Conservation (phyloP, 2,329 filamentous ascomycete species). For the Monilinia vaccinii-corymbosi region DNA sequence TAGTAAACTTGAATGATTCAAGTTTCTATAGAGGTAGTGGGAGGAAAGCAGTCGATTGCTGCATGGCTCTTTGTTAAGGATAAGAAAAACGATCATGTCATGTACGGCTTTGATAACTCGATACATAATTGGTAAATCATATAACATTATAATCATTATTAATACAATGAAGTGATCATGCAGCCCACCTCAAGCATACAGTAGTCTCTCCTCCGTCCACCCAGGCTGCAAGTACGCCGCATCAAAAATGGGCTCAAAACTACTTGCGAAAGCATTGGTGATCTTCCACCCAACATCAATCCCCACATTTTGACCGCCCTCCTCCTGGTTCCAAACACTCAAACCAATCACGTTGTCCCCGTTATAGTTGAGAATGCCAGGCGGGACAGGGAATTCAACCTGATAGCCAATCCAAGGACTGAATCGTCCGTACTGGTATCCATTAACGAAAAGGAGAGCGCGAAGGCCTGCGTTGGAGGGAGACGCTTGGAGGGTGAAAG, state of each 20-base stretch:
- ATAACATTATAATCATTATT: neutral
- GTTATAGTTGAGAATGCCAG: conserved; percentile 10
- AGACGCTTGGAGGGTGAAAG: conserved; percentile 41
- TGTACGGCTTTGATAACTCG: neutral
- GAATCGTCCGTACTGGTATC: conserved; percentile 33
- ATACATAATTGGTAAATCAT: neutral
- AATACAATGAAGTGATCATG: neutral
- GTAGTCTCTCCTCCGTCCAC: conserved; percentile 5
- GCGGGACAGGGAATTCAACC: conserved; percentile 8
- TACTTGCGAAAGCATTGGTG: conserved; percentile 5
- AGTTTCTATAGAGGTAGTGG: too few species aligned
- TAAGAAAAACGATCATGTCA: too few species aligned
- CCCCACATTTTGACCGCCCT: neutral
- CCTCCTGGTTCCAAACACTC: conserved; percentile 8
- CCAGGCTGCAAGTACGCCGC: conserved; percentile 2
- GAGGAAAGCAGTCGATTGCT: too few species aligned
- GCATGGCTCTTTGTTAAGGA: too few species aligned
- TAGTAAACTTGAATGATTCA: too few species aligned
- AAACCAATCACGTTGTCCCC: conserved; percentile 8
- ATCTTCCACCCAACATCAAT: conserved; percentile 7
- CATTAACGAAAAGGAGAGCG: conserved; percentile 50
- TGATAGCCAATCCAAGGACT: conserved; percentile 10
- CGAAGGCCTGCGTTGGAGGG: conserved; percentile 37
- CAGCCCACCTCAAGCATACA: neutral
- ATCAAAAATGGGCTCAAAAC: conserved; percentile 8